phyloP scores from a whole-genome alignment of 2,329 filamentous ascomycete species.

The Parascedosporium putredinis region DNA sequence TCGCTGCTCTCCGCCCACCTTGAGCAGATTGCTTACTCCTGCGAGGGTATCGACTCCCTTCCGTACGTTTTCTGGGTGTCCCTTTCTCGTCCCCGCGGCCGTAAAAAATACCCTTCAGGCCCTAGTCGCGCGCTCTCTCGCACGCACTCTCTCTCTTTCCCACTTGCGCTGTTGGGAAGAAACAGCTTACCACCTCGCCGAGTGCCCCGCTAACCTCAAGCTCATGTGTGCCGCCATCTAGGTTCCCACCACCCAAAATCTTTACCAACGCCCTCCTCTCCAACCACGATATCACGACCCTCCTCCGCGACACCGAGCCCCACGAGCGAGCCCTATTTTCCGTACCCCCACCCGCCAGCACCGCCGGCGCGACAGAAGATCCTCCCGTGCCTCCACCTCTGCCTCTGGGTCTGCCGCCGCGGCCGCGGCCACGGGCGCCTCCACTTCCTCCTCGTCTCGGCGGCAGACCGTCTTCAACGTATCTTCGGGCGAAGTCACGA shows the following conservation, averaged over 20 bases:
- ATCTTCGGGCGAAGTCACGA: constrained; percentile 50
- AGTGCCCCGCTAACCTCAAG: too few species aligned
- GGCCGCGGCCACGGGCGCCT: too few species aligned
- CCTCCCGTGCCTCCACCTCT: constrained; percentile 23
- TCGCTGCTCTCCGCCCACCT: constrained; percentile 60
- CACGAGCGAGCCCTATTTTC: constrained; percentile 95
- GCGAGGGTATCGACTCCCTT: constrained; percentile 63
- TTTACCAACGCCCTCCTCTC: constrained; percentile 90
- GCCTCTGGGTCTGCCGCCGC: too few species aligned
- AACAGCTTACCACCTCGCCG: too few species aligned
- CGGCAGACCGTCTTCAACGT: constrained; percentile 59
- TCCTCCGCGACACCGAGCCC: constrained; percentile 90
- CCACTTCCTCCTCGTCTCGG: too few species aligned
- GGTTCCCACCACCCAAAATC: constrained; percentile 83
- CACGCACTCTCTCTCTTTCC: too few species aligned
- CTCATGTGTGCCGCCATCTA: constrained; percentile 22
- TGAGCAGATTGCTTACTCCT: constrained; percentile 68
- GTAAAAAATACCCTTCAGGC: background rate
- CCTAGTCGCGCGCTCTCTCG: too few species aligned
- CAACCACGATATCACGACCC: constrained; percentile 80
- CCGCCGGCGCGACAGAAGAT: constrained; percentile 27
- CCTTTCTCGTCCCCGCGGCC: background rate
- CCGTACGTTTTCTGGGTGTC: constrained; percentile 40
- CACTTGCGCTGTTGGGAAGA: too few species aligned
- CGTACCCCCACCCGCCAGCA: constrained; percentile 56